Evolutionary conservation across 495 filamentous ascomycete species (phyloP).

Genomic region (Daldinia childiae): DNA sequence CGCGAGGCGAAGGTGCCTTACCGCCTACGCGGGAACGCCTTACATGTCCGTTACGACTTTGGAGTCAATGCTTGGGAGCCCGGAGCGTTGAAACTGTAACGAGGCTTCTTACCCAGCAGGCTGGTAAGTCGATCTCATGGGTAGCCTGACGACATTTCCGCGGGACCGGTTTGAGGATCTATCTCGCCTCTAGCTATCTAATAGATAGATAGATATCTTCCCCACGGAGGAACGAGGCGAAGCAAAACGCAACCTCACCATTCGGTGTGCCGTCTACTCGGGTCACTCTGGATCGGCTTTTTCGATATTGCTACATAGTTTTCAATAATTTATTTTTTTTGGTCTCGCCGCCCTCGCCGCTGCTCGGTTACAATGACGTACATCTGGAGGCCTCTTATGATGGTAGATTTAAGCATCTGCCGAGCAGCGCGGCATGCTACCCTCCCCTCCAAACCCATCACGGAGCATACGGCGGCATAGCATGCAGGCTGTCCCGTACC

Average conservation of each 20-base stretch:
- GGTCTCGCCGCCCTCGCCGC: conserved; percentile 19
- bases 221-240: conserved; percentile 8
- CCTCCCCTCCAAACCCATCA: background rate
- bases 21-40: conserved; percentile 38
- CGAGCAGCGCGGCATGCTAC: conserved; percentile 30
- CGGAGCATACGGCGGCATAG: conserved; percentile 18
- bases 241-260: conserved; percentile 2
- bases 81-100: conserved; percentile 19
- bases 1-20: conserved; percentile 43
- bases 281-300: conserved; percentile 4
- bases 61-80: conserved; percentile 21
- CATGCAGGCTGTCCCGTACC: conserved; percentile 29
- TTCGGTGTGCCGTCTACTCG: conserved; percentile 11
- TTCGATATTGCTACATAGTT: conserved; percentile 20
- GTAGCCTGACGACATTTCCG: conserved; percentile 15
- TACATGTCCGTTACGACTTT: conserved; percentile 27
- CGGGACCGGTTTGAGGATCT: conserved; percentile 20
- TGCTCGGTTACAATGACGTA: conserved; percentile 21
- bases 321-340: conserved; percentile 8
- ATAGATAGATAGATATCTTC: background rate
- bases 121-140: conserved; percentile 39
- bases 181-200: conserved; percentile 6
- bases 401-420: conserved; percentile 16
- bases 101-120: conserved; percentile 37
- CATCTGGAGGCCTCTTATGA: conserved; percentile 26